Evolutionary conservation across 805 yeast genomes (phyloP).

Genomic region (Saccharomyces paradoxus): DNA sequence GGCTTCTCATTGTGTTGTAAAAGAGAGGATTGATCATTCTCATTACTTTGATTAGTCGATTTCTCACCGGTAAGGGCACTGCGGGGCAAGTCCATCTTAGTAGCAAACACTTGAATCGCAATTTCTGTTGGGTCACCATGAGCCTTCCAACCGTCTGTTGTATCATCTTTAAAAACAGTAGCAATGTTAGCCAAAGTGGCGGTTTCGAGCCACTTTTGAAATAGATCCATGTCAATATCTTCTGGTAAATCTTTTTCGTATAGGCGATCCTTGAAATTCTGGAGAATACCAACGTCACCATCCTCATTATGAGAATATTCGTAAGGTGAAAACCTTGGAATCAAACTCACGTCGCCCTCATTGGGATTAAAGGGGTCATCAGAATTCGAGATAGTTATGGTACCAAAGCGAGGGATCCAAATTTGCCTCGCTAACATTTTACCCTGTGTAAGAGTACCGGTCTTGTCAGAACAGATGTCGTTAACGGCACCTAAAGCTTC

Average conservation of each 20-base stretch:
- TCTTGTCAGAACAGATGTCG: slow-evolving; percentile 86
- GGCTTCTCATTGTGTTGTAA: slow-evolving; percentile 59
- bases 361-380: slow-evolving; percentile 84
- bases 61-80: slow-evolving; percentile 34
- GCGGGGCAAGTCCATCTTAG: slow-evolving; percentile 48
- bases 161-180: slow-evolving; percentile 43
- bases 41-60: slow-evolving; percentile 5
- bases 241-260: slow-evolving; percentile 11
- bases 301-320: slow-evolving; percentile 24
- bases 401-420: slow-evolving; percentile 76
- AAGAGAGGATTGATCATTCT: slow-evolving; percentile 37
- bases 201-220: slow-evolving; percentile 47
- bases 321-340: slow-evolving; percentile 52
- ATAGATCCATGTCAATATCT: slow-evolving; percentile 18
- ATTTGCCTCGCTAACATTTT: slow-evolving; percentile 81
- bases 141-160: slow-evolving; percentile 53
- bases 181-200: slow-evolving; percentile 82
- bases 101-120: slow-evolving; percentile 72
- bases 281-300: slow-evolving; percentile 26
- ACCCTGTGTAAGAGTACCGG: slow-evolving; percentile 84
- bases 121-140: slow-evolving; percentile 88
- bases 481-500: slow-evolving; percentile 92
- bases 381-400: slow-evolving; percentile 51
- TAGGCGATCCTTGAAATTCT: slow-evolving; percentile 17
- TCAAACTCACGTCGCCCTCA: slow-evolving; percentile 83